Evolutionary conservation across 208 protist genomes (phyloP), one percentile per base, ranked within the genome.

Genomic region (Acanthamoeba rhysodes): DNA sequence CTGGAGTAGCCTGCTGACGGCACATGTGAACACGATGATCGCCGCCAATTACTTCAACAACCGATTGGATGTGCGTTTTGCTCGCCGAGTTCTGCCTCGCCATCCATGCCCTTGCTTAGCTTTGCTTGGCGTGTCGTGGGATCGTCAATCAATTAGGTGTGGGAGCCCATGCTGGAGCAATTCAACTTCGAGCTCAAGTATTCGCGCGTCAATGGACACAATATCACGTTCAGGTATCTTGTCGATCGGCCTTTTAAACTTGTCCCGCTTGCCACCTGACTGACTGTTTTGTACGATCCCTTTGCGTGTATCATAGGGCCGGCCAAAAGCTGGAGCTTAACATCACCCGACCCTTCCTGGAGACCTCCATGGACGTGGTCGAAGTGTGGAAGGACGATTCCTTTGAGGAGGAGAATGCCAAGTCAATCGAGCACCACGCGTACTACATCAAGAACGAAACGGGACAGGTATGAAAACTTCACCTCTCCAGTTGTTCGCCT

Each of bases 381-480:
- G 87, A 93, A n/a, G 64, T 93, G 55, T 76, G 55, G 62, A 50
- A 41, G 55, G 87, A 93, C 41, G 64, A 70, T 37, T 93, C 87
- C 27, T 93, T 93, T 27, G 55, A 32, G 16, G 87, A 93, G n/a
- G 64, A 70, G 55, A 78, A 70, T 62, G 55, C 87, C 62, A 70
- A 93, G 64, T 76, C 37, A 16, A 50, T 93, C 41, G 62, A 93
- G 41, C 66, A 93, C 41, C 87, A 93, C 62, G 59, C 87, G 59
- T 93, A 55, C 48, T 93, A 76, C 62, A 93, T 93, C 87, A 93
- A 93, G 62, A 93, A 93, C 62, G 87, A 93, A 24, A 93, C 87
- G 16, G 87, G 87, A 8, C 87, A 85, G 76, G 76, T 85, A 59
- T 2, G 68, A 20, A 24, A 3, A 20, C 22, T 2, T 48, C 20